Evolutionary conservation across 164 flowering plant species (phyloP), one percentile per base, ranked within the genome.

Genomic region (Sedum album): DNA sequence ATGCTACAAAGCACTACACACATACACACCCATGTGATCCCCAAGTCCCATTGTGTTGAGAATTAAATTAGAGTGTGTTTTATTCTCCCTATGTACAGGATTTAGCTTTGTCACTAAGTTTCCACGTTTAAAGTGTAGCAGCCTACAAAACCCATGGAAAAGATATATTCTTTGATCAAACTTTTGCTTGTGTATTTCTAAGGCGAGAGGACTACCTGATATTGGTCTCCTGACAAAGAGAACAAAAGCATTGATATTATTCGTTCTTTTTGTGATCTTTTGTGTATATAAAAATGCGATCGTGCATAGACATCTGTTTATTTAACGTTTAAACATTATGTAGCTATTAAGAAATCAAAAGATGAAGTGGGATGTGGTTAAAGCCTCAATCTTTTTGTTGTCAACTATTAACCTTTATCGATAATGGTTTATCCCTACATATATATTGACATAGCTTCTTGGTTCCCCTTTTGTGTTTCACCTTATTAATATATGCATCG

Each of bases 81-180:
- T 55, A 55, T 55, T 28, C 62, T 26, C 31, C n/a, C n/a, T n/a
- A n/a, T n/a, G n/a, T 57, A 28, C 26, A 57, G 62, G 62, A 11
- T 4, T 57, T 57, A 57, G 31, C 62, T 57, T 57, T 28, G 62
- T 13, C 62, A 57, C 31, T 57, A 57, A 26, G 62, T 57, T 57
- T 57, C 31, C 62, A 26, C 33, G 28, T 66, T 66, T 44, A 20
- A 66, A 35, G 51, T 35, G 71, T 63, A 17, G 67, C 73, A 71
- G 76, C 85, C 91, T 85, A 90, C 88, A 83, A 81, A 80, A 57
- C 28, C 62, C 33, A 26, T 26, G 69, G 76, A 83, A 79, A 75
- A 80, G 82, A 72, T 81, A 82, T 74, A 74, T 77, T 17, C 57
- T 39, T 66, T 44, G 15, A 39, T 42, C 31, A 25, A 66, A 46